Conservation (phyloP, 257 asterid species). For the Plantago elongata region DNA sequence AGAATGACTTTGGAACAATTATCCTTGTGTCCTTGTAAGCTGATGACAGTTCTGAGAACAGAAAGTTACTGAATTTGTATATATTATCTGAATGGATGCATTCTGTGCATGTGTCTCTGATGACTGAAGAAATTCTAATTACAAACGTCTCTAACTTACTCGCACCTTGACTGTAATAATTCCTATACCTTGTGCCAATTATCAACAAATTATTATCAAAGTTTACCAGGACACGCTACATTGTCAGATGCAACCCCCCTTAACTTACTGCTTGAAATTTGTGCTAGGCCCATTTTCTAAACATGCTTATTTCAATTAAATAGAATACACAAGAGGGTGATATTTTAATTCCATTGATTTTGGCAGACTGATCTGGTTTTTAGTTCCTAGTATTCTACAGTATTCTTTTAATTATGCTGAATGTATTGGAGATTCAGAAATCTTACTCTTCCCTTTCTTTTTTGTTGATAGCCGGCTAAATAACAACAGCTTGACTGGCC, state of each 20-base stretch:
- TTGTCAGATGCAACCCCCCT: too few species aligned
- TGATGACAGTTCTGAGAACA: neutral
- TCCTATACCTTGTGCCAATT: too few species aligned
- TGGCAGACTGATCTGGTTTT: neutral
- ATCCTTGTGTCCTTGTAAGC: neutral
- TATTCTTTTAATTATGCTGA: slow-evolving; percentile 5
- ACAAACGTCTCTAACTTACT: too few species aligned
- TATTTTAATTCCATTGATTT: neutral
- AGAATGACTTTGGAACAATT: neutral
- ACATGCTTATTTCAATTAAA: neutral
- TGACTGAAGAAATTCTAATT: too few species aligned
- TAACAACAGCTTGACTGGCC: slow-evolving; percentile 79
- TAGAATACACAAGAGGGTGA: neutral
- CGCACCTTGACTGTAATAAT: too few species aligned
- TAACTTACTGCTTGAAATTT: too few species aligned
- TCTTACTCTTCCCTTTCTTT: slow-evolving; percentile 23
- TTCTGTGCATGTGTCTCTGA: too few species aligned
- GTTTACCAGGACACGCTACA: too few species aligned
- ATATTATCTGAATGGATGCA: too few species aligned
- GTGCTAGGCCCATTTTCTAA: neutral
- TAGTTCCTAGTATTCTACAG: neutral
- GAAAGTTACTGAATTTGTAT: neutral
- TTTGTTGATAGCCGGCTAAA: slow-evolving; percentile 83
- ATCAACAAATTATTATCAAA: too few species aligned
- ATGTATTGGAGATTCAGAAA: slow-evolving; percentile 12